These are phyloP conservation scores for Fusarium praegraminearum DNA, from an alignment of 2,329 filamentous ascomycete genomes.

Conservation along the genomic window DNA sequence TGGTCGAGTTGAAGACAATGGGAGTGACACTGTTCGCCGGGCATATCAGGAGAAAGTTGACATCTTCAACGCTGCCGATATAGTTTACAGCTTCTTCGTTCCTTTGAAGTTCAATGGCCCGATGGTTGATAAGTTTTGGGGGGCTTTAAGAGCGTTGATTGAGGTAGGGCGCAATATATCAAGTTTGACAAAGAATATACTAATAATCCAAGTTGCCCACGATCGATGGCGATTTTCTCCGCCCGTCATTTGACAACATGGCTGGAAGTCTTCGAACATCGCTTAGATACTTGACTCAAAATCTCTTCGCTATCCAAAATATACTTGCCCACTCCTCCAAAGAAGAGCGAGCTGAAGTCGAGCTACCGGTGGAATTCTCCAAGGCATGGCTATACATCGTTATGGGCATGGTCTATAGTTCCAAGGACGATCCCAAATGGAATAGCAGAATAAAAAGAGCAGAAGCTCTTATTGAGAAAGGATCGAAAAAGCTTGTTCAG, in stretches of 20 bases:
- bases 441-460: constrained; percentile 49
- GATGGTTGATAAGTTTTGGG: constrained; percentile 59
- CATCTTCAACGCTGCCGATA: constrained; percentile 57
- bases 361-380: constrained; percentile 53
- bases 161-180: constrained; percentile 42
- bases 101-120: constrained; percentile 53
- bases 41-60: constrained; percentile 53
- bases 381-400: constrained; percentile 59
- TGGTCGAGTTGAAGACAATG: constrained; percentile 40
- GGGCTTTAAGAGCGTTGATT: constrained; percentile 52
- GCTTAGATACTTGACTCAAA: constrained; percentile 43
- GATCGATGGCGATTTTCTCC: constrained; percentile 1
- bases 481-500: constrained; percentile 55
- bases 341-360: constrained; percentile 48
- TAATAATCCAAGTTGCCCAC: constrained; percentile 28
- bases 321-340: constrained; percentile 47
- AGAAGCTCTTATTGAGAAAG: constrained; percentile 49
- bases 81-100: constrained; percentile 58
- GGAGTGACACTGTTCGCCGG: constrained; percentile 40
- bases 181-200: neutral
- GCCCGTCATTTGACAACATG: constrained; percentile 12
- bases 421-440: constrained; percentile 43
- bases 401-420: constrained; percentile 52
- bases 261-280: constrained; percentile 31
- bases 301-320: constrained; percentile 48